Evolutionary conservation across 164 flowering plant genomes (phyloP), one percentile per base, ranked within the genome.

Genomic region (Vitis rupestris): DNA sequence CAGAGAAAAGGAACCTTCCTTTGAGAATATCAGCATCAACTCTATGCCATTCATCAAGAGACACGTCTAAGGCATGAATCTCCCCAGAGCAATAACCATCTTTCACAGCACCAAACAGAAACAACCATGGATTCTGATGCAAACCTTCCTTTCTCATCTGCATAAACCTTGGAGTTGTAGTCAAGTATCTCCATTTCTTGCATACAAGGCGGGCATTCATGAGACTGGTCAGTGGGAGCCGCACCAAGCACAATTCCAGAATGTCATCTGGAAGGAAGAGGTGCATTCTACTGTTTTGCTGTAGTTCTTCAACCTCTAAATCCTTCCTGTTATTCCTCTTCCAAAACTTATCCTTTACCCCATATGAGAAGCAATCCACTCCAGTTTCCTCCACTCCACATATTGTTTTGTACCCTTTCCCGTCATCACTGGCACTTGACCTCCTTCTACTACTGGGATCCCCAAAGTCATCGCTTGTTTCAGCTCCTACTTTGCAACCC

Each of bases 151-250:
- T 74, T 65, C 99, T 85, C 83, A 87, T 81, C 76, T 85, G 89
- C 84, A 91, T 76, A 66, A 95, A 91, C 62, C 91, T 81, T 23
- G 79, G 78, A 15, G 90, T 81, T 66, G 84, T 78, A 2, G 97
- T 85, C 82, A 95, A 78, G 72, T 59, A 63, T 67, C 87, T 85
- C 99, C 98, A 95, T 73, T 88, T 91, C 82, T 75, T 90, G 83
- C 99, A 95, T 4, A 93, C 99, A 61, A 91, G 93, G 11, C 98
- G 91, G 16, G 98, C 89, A 78, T 76, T 89, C 97, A 91, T 90
- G 67, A 95, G 91, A 78, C 88, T 82, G 53, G 87, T 78, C 71
- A 93, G 59, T 3, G 99, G 94, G 52, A 91, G 90, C 76, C 97
- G 88, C 80, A 83, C 79, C 85, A 95, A 81, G 76, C 99, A 95